A percentile compares a stretch with the other conserved stretches of the same genome.
These are phyloP conservation scores for Magnusiomyces magnusii DNA, from an alignment of 1,139 yeast species.

Conservation along the genomic window DNA sequence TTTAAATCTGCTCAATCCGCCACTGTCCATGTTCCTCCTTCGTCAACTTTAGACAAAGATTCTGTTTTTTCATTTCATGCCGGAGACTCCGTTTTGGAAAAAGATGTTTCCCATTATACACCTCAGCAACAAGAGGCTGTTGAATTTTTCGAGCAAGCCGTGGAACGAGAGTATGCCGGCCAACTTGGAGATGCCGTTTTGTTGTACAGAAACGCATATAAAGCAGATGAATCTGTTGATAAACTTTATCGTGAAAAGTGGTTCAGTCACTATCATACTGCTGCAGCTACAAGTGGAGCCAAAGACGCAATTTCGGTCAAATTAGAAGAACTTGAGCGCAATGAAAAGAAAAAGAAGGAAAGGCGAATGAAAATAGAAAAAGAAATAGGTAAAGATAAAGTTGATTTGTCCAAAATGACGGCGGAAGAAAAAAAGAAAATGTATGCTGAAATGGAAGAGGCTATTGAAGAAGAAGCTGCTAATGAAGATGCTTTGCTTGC, in stretches of 20 bases:
- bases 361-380: not conserved
- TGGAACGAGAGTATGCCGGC: slow-evolving; percentile 65
- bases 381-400: not conserved
- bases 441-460: slow-evolving; percentile 32
- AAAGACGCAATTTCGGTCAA: not conserved
- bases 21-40: not conserved
- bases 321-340: not conserved
- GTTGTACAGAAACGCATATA: slow-evolving; percentile 65
- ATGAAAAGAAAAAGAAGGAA: not conserved
- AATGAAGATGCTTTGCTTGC: slow-evolving; percentile 19
- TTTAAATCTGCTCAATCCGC: not conserved
- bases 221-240: slow-evolving; percentile 52
- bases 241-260: slow-evolving; percentile 51
- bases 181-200: slow-evolving; percentile 73
- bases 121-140: slow-evolving; percentile 40
- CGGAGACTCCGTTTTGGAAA: not conserved
- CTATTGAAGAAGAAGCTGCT: slow-evolving; percentile 29
- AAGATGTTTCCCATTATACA: not conserved
- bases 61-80: not conserved
- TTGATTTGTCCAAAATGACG: not conserved
- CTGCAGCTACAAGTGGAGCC: not conserved
- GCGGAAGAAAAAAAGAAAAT: not conserved
- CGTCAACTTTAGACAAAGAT: not conserved
- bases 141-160: slow-evolving; percentile 58
- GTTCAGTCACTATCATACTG: slow-evolving; percentile 19